Base-by-base conservation (phyloP, 2,329 filamentous ascomycete genomes). In the Exophiala oligosperma region DNA sequence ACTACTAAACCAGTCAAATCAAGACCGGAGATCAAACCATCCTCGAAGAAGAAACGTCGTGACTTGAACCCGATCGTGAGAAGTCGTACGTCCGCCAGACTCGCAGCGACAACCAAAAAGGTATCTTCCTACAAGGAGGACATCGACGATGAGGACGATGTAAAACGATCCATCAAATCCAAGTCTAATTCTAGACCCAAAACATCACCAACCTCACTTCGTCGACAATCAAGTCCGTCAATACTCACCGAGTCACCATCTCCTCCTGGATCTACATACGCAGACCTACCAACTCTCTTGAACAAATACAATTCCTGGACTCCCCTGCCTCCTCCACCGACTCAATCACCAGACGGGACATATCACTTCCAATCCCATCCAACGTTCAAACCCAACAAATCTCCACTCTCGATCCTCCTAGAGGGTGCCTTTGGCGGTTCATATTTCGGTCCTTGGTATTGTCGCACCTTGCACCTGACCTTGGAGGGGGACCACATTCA, bases 341-440 rank as follows among this genome's bases (percentile, higher is more conserved):
- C 72, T 0, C 72, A 79, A 29, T 74, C 78, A 54, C 67, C 68
- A 0, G 62, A 70, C n/a, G 76, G 73, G 5, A 73, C 68, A 0
- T 79, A 81, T 59, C 77, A 78, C 60, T 83, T 83, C 67, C 57
- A 56, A 8, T 72, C 71, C 5, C 73, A 77, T 56, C 76, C 75
- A 0, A 63, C 62, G 26, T 83, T 83, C 66, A 73, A 68, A 1
- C 81, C 81, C 2, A 83, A 83, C 66, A 83, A 82, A 62, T 79
- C 78, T 1, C 81, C 81, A 3, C 74, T 77, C 53, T 77, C 78
- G 54, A 77, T 83, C 62, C 72, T 83, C 11, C 73, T 77, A 21
- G 78, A 83, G 69, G 80, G 81, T 47, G 75, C 73, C 55, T 83
- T 83, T 62, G 81, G 81, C 9, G 81, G 80, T 14, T 74, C 74